Percentiles rank a stretch among this genome's conserved stretches.
Evolutionary conservation across 75 land plant species (phyloP).

Genomic region (Cryptomeria japonica): DNA sequence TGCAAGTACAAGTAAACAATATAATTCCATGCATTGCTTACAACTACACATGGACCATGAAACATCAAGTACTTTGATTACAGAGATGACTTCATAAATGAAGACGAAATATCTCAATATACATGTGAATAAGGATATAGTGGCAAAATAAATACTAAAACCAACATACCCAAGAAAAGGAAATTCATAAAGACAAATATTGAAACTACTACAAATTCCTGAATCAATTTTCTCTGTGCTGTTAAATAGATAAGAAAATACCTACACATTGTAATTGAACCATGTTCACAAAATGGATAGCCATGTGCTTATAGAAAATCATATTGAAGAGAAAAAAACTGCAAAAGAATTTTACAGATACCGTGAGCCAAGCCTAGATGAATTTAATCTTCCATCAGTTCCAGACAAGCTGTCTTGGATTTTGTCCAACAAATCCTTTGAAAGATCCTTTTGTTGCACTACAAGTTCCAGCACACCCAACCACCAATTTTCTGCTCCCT

Average conservation of each 20-base stretch:
- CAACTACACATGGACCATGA: background rate
- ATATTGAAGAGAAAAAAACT: background rate
- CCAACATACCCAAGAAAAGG: background rate
- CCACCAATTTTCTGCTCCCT: conserved; percentile 65
- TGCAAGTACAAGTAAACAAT: background rate
- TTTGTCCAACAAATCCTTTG: conserved; percentile 59
- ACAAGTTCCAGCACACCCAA: conserved; percentile 65
- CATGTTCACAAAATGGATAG: background rate
- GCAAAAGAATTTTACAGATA: conserved; percentile 1
- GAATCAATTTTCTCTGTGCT: background rate
- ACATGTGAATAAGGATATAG: background rate
- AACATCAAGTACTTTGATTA: background rate
- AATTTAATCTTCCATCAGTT: conserved; percentile 28
- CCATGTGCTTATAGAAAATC: background rate
- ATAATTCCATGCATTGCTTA: background rate
- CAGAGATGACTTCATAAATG: background rate
- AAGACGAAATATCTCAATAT: background rate
- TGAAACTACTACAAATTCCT: background rate
- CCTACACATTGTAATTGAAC: background rate
- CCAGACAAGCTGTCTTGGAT: conserved; percentile 63
- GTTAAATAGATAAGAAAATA: background rate
- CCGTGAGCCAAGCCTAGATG: conserved; percentile 59
- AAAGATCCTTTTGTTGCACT: conserved; percentile 43
- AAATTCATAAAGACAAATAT: background rate
- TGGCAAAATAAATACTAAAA: background rate